A percentile compares a stretch with the other conserved stretches of the same genome.
Conservation (phyloP, 1,139 yeast genomes). For the Petasospora fabianii region DNA sequence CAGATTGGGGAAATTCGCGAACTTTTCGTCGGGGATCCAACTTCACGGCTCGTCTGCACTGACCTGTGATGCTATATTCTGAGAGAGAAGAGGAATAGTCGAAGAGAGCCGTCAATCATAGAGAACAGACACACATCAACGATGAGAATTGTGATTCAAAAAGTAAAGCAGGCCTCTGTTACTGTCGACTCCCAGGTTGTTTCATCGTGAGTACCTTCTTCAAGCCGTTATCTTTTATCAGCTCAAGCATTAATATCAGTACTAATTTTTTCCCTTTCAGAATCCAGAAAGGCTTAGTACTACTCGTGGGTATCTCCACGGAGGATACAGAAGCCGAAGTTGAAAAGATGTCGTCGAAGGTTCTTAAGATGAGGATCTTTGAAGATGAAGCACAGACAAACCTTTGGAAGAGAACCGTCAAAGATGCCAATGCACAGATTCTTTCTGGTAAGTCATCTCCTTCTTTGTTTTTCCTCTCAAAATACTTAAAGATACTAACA, state of each 20-base stretch:
- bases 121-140: background rate
- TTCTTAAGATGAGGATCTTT: constrained; percentile 63
- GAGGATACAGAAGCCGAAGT: constrained; percentile 76
- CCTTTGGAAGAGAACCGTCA: constrained; percentile 57
- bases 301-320: constrained; percentile 78
- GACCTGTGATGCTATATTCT: background rate
- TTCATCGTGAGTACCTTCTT: constrained; percentile 51
- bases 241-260: background rate
- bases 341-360: constrained; percentile 60
- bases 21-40: too few species aligned
- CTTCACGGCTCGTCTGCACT: background rate
- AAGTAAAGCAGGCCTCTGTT: constrained; percentile 84
- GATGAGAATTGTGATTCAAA: constrained; percentile 88
- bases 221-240: too few species aligned
- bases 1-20: too few species aligned
- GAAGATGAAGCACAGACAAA: constrained; percentile 53
- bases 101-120: background rate
- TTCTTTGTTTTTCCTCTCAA: background rate
- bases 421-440: constrained; percentile 55
- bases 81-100: background rate
- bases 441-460: constrained; percentile 38
- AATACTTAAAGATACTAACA: background rate
- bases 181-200: constrained; percentile 67
- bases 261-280: constrained; percentile 6
- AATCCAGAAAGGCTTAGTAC: constrained; percentile 70